phyloP scores from a whole-genome alignment of 805 yeast species.

The Vanderwaltozyma tropicalis region DNA sequence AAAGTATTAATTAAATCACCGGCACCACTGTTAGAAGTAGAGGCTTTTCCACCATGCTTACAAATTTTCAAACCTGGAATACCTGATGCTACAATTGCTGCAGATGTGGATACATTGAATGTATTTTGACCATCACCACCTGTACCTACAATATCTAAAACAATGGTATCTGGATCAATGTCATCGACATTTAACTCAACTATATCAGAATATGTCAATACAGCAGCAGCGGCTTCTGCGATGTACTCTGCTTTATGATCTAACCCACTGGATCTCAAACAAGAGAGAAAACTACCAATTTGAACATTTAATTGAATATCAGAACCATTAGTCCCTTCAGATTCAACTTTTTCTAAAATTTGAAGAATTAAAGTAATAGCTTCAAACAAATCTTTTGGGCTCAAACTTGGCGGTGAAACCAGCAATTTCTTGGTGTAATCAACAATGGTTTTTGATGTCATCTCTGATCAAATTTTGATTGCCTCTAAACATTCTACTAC shows the following conservation, averaged over 20 bases:
- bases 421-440: constrained; percentile 53
- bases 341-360: constrained; percentile 40
- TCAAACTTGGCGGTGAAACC: constrained; percentile 47
- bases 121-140: constrained; percentile 99
- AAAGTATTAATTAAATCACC: constrained; percentile 75
- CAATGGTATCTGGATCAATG: constrained; percentile 20
- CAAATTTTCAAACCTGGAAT: constrained; percentile 61
- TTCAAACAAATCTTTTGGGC: constrained; percentile 51
- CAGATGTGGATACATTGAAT: constrained; percentile 88
- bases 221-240: constrained; percentile 74
- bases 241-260: constrained; percentile 77
- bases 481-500: too few relatives aligned
- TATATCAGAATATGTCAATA: constrained; percentile 51
- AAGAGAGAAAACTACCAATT: constrained; percentile 69
- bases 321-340: constrained; percentile 3
- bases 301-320: constrained; percentile 37
- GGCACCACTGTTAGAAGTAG: constrained; percentile 87
- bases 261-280: constrained; percentile 57
- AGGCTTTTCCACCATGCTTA: constrained; percentile 96
- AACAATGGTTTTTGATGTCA: constrained; percentile 3
- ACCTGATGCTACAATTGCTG: constrained; percentile 93
- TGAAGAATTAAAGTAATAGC: constrained; percentile 55
- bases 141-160: constrained; percentile 84
- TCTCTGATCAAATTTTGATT: too few relatives aligned
- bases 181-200: constrained; percentile 45